Conservation (phyloP, 140 eudicot genomes). For the Oenanthe javanica region DNA sequence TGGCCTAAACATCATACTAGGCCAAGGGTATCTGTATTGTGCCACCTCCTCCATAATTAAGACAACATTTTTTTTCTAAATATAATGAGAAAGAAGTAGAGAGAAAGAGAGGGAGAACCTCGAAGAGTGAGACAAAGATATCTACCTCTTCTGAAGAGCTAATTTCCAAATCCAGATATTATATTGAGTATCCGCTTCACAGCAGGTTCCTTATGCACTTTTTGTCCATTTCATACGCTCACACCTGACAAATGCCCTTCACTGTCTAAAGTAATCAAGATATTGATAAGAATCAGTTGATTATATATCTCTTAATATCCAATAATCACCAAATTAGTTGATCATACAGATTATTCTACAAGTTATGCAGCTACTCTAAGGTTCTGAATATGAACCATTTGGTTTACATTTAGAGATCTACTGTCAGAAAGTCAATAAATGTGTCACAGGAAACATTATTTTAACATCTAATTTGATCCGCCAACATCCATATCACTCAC, state of each 20-base stretch:
- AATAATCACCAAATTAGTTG: background rate
- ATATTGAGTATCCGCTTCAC: background rate
- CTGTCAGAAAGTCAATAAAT: background rate
- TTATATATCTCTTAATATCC: background rate
- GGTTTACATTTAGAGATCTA: background rate
- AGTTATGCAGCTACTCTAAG: background rate
- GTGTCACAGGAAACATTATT: background rate
- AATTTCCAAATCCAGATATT: slow-evolving; percentile 3
- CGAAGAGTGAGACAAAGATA: background rate
- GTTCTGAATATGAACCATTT: background rate
- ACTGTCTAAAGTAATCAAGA: background rate
- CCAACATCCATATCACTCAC: background rate
- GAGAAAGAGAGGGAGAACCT: background rate
- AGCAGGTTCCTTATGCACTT: background rate
- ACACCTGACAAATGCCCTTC: background rate
- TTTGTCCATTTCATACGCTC: background rate
- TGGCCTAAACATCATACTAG: background rate
- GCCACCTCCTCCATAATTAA: background rate
- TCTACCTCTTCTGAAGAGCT: background rate
- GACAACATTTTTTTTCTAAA: background rate
- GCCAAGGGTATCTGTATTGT: background rate
- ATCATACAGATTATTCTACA: background rate
- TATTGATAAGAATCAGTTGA: background rate
- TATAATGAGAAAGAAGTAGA: background rate
- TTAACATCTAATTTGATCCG: background rate